Conservation (phyloP, 768 basidiomycete genomes). For the Leccinum obscurum region DNA sequence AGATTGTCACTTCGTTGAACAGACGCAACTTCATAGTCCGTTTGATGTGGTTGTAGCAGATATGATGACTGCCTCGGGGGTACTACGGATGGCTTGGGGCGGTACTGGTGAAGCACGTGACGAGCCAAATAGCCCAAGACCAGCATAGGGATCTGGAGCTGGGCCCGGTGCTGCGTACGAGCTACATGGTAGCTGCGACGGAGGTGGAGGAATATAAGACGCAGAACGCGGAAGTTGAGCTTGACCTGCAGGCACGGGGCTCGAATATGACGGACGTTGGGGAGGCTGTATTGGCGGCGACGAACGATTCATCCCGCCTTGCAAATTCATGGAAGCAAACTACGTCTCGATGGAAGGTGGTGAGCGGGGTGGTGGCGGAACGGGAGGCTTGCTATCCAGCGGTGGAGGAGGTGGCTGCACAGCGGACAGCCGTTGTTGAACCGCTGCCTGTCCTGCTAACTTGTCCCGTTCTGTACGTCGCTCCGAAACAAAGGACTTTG, state of each 20-base stretch:
- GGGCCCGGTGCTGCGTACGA: conserved; percentile 17
- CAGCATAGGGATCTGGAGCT: conserved; percentile 39
- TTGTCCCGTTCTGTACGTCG: conserved; percentile 71
- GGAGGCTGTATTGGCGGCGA: conserved; percentile 29
- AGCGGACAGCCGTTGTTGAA: conserved; percentile 60
- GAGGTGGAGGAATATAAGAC: conserved; percentile 21
- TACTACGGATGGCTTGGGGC: conserved; percentile 9
- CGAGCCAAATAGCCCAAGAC: conserved; percentile 31
- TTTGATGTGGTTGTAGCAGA: conserved; percentile 40
- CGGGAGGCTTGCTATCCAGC: conserved; percentile 49
- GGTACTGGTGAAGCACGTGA: conserved; percentile 5
- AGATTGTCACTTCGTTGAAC: conserved; percentile 66
- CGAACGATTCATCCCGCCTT: conserved; percentile 27
- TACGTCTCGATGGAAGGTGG: conserved; percentile 47
- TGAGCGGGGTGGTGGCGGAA: conserved; percentile 45
- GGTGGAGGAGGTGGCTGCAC: conserved; percentile 37
- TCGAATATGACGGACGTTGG: conserved; percentile 31
- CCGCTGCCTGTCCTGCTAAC: conserved; percentile 68
- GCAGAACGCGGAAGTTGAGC: conserved; percentile 25
- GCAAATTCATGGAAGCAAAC: conserved; percentile 59
- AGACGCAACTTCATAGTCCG: conserved; percentile 68
- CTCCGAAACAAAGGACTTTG: conserved; percentile 59
- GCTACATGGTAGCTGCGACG: conserved; percentile 27
- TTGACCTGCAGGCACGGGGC: conserved; percentile 4
- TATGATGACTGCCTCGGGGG: conserved; percentile 30